Evolutionary conservation across 2,329 filamentous ascomycete genomes (phyloP).

Genomic region (Lasiodiplodia gonubiensis): DNA sequence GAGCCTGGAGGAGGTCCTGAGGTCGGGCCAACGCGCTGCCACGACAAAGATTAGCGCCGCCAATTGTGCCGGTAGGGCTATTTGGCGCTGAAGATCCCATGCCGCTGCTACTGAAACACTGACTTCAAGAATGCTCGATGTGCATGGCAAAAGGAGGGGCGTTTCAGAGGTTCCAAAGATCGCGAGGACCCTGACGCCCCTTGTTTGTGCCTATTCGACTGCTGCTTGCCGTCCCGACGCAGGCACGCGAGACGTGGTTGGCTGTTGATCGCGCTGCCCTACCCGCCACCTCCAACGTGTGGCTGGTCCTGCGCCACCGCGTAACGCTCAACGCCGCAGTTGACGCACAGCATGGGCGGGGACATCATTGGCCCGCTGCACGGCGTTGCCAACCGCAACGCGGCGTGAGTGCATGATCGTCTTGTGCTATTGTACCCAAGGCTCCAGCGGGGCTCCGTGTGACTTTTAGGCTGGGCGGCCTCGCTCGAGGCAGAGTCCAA

Average conservation of each 20-base stretch:
- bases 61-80: constrained; percentile 6
- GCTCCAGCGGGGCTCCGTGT: neutral
- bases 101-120: neutral
- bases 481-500: constrained; percentile 1
- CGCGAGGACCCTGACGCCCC: constrained; percentile 9
- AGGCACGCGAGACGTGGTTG: constrained; percentile 1
- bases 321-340: neutral
- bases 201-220: constrained; percentile 6
- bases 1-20: constrained; percentile 16
- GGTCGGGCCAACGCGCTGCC: constrained; percentile 16
- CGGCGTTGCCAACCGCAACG: constrained; percentile 13
- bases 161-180: neutral
- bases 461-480: constrained; percentile 3
- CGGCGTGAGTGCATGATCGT: neutral
- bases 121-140: neutral
- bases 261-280: constrained; percentile 17
- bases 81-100: constrained; percentile 10
- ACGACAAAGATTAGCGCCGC: constrained; percentile 16
- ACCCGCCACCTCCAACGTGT: constrained; percentile 12
- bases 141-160: constrained; percentile 1
- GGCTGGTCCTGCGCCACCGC: constrained; percentile 18
- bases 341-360: constrained; percentile 9
- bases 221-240: constrained; percentile 3
- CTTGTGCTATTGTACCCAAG: neutral
- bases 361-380: constrained; percentile 2